These are phyloP conservation scores for Apiotrichum porosum DNA, from an alignment of 1,284 basidiomycete genomes.

Conservation along the genomic window DNA sequence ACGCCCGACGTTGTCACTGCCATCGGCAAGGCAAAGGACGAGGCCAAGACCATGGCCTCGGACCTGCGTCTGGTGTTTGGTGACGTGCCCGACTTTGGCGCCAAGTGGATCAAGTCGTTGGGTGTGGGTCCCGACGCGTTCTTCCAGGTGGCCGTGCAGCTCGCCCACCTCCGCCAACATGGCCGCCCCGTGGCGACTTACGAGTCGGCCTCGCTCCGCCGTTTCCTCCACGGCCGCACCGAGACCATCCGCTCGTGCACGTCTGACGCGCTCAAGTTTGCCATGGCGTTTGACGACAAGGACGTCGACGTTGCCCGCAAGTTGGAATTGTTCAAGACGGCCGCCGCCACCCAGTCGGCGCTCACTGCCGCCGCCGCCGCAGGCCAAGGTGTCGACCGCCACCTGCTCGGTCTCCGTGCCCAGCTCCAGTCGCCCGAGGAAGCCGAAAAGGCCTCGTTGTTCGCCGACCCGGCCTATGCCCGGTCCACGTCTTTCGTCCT, in stretches of 20 bases:
- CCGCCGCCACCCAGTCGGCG: slow-evolving; percentile 4
- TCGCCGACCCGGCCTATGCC: slow-evolving; percentile 10
- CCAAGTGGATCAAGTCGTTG: slow-evolving; percentile 14
- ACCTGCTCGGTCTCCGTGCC: slow-evolving; percentile 12
- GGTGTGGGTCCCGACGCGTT: slow-evolving; percentile 14
- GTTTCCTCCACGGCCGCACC: slow-evolving; percentile 13
- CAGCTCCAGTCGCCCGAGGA: slow-evolving; percentile 6
- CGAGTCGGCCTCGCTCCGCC: slow-evolving; percentile 10
- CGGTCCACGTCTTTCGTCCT: slow-evolving; percentile 6
- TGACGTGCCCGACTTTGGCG: slow-evolving; percentile 3
- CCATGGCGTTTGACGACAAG: slow-evolving; percentile 2
- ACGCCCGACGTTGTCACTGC: not conserved
- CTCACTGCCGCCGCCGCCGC: slow-evolving; percentile 3
- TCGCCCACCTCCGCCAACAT: slow-evolving; percentile 9
- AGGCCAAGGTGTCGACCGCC: slow-evolving; percentile 13
- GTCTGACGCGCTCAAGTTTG: slow-evolving; percentile 3
- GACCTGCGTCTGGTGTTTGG: slow-evolving; percentile 8
- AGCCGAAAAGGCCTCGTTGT: not conserved
- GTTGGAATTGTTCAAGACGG: slow-evolving; percentile 9
- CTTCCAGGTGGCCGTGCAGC: slow-evolving; percentile 16
- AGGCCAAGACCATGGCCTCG: slow-evolving; percentile 2
- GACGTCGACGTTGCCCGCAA: not conserved
- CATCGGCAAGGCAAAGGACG: slow-evolving; percentile 3
- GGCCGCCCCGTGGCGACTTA: slow-evolving; percentile 9
- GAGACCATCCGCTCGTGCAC: slow-evolving; percentile 12